Evolutionary conservation across 2,329 filamentous ascomycete species (phyloP).

Genomic region (Arthrobotrys musiformis): DNA sequence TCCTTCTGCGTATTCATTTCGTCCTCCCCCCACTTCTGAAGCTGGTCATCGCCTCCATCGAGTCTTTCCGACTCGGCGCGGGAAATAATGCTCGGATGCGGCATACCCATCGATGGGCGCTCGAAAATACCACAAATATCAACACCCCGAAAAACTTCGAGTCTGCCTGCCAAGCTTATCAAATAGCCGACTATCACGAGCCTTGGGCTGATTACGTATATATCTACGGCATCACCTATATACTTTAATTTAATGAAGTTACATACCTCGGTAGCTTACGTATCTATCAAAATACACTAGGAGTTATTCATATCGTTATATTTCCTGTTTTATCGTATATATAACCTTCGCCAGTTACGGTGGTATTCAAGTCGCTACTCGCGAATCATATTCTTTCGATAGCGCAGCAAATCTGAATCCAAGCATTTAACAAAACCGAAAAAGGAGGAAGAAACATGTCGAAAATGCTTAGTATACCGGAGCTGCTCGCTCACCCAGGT

Average conservation of each 20-base stretch:
- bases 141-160: neutral
- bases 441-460: conserved; percentile 13
- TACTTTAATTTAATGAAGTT: neutral
- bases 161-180: conserved; percentile 12
- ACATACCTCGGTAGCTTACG: conserved; percentile 14
- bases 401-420: neutral
- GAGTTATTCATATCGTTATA: neutral
- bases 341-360: neutral
- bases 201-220: conserved; percentile 8
- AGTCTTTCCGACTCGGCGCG: neutral
- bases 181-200: conserved; percentile 10
- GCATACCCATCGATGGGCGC: conserved; percentile 6
- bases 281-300: neutral
- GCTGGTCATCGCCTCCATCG: neutral
- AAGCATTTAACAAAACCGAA: too few relatives aligned
- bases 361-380: neutral
- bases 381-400: neutral
- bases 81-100: neutral
- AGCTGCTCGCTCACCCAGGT: conserved; percentile 50
- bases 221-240: conserved; percentile 2
- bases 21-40: neutral
- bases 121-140: conserved; percentile 8
- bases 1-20: neutral
- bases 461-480: conserved; percentile 26
- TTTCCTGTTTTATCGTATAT: neutral